Percentiles rank a stretch among this genome's conserved stretches.
Evolutionary conservation across 2,329 filamentous ascomycete species (phyloP).

Genomic region (Fusarium sambucinum): DNA sequence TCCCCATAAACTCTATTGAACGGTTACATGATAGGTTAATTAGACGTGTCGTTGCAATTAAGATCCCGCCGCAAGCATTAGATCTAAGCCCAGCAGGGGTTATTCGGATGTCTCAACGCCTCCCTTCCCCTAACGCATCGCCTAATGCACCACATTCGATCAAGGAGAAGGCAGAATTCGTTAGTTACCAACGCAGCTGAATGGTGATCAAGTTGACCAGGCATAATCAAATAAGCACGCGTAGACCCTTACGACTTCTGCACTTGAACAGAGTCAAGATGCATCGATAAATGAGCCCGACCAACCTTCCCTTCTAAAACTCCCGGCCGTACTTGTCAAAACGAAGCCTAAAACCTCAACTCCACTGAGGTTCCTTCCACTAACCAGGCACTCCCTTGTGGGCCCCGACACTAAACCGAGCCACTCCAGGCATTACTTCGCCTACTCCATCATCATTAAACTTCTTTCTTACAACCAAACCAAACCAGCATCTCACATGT

Average conservation of each 20-base stretch:
- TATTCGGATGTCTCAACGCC: conserved; percentile 1
- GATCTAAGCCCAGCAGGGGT: conserved; percentile 7
- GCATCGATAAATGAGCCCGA: neutral
- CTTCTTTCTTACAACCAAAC: conserved; percentile 1
- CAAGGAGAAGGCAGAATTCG: neutral
- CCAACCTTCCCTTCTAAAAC: neutral
- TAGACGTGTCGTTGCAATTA: conserved; percentile 11
- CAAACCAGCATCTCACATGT: neutral
- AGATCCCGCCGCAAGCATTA: conserved; percentile 11
- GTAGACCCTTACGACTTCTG: neutral
- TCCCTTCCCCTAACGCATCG: neutral
- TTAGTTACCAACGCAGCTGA: neutral
- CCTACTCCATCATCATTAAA: neutral
- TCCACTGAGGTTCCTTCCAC: conserved; percentile 8
- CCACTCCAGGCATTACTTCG: conserved; percentile 1
- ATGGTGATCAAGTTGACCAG: neutral
- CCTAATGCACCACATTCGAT: neutral
- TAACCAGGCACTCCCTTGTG: neutral
- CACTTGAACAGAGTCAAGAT: neutral
- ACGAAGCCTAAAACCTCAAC: neutral
- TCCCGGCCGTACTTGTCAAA: neutral
- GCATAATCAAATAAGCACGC: neutral
- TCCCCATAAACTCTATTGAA: conserved; percentile 15
- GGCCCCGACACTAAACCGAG: neutral
- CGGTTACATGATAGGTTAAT: conserved; percentile 4